These are phyloP conservation scores for Arthrobotrys megalospora DNA, from an alignment of 2,329 filamentous ascomycete species.

Conservation along the genomic window DNA sequence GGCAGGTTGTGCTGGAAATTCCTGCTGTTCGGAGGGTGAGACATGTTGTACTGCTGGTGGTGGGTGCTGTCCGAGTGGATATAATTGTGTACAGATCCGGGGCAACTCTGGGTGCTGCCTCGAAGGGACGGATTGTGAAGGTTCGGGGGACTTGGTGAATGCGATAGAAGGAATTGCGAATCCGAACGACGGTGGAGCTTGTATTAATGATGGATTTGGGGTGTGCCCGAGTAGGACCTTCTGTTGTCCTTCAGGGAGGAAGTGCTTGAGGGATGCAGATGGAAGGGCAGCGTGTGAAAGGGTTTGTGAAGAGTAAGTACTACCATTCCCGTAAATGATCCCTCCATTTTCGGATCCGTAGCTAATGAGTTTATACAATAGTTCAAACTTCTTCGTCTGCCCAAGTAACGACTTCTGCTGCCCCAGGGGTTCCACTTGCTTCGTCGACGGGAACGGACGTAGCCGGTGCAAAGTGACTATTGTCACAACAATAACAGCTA, in stretches of 20 bases:
- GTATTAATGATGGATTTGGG: constrained; percentile 48
- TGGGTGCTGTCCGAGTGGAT: constrained; percentile 54
- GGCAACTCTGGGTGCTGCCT: constrained; percentile 51
- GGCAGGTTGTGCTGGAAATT: constrained; percentile 46
- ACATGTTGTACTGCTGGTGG: constrained; percentile 45
- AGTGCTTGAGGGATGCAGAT: constrained; percentile 48
- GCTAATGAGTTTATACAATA: constrained; percentile 18
- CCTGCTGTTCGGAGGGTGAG: constrained; percentile 49
- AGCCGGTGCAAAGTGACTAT: constrained; percentile 54
- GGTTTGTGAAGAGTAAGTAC: constrained; percentile 50
- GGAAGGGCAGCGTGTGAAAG: constrained; percentile 49
- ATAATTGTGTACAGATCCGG: constrained; percentile 44
- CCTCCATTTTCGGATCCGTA: neutral
- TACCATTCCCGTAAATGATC: neutral
- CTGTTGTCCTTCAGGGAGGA: constrained; percentile 55
- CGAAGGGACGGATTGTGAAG: constrained; percentile 39
- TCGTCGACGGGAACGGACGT: constrained; percentile 42
- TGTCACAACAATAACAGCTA: constrained; percentile 54
- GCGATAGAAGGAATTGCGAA: constrained; percentile 51
- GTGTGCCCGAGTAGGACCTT: constrained; percentile 57
- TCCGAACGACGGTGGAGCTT: constrained; percentile 43
- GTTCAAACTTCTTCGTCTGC: constrained; percentile 57
- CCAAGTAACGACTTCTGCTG: constrained; percentile 60
- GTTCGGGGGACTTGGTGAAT: constrained; percentile 41
- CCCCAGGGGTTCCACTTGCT: constrained; percentile 45